A percentile compares a stretch with the other conserved stretches of the same genome.
Evolutionary conservation across 306 rosid genomes (phyloP).

Genomic region (Abrus pulchellus): DNA sequence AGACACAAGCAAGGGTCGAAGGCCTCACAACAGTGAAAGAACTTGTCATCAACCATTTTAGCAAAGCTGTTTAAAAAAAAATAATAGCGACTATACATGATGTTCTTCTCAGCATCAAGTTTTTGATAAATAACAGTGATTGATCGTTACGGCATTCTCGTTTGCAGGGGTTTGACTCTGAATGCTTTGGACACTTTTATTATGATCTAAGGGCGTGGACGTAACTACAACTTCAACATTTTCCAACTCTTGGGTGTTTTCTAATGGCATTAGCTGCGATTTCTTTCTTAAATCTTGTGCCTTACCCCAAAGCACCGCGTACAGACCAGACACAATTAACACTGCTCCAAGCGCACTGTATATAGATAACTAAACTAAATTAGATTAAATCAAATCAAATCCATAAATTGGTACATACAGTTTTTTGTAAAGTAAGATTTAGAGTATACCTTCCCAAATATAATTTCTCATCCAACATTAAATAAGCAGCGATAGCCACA

Average conservation of each 20-base stretch:
- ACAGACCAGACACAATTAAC: conserved; percentile 54
- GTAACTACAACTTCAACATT: not conserved
- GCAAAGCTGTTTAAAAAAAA: too few relatives aligned
- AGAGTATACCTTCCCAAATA: conserved; percentile 52
- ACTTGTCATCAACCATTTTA: too few relatives aligned
- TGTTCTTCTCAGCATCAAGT: not conserved
- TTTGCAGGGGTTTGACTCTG: not conserved
- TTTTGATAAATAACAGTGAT: not conserved
- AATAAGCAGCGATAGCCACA: conserved; percentile 37
- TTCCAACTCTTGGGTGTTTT: not conserved
- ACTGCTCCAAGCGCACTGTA: conserved; percentile 45
- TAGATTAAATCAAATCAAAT: not conserved
- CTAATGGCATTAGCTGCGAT: not conserved
- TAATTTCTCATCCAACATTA: conserved; percentile 49
- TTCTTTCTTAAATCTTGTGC: conserved; percentile 42
- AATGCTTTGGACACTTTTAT: not conserved
- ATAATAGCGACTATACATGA: too few relatives aligned
- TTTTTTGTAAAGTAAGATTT: not conserved
- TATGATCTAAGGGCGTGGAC: not conserved
- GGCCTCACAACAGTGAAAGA: too few relatives aligned
- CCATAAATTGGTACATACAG: not conserved
- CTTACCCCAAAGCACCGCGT: conserved; percentile 57
- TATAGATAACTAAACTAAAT: not conserved
- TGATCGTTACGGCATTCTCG: not conserved
- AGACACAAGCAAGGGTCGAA: not conserved